Base-by-base conservation (phyloP, 192 early-diverging fungal species). In the Coemansia sp. region DNA sequence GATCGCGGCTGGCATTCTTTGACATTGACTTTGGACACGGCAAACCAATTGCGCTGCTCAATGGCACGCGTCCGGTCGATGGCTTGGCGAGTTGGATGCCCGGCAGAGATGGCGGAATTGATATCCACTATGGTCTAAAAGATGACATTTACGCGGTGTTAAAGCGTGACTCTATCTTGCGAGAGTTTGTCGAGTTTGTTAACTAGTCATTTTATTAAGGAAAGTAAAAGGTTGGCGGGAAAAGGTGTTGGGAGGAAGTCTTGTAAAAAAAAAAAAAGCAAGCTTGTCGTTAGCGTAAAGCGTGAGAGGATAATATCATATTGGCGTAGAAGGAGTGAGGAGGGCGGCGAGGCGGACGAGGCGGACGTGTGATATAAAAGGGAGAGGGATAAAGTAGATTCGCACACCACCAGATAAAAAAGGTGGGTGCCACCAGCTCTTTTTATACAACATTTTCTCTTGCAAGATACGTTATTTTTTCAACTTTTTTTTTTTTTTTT, bases 1-100 rank as follows among this genome's bases (percentile, higher is more conserved):
- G 53, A 8, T 73, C 65, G 9, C 59, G 60, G 3, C 17, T 73
- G 26, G 60, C 65, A 8, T 73, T 63, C 35, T 67, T 52, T 44
- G 41, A 42, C 22, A 42, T 62, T 18, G 65, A 63, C 21, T 63
- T 67, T 67, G 64, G 71, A 0, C 22, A 62, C 11, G 71, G 71
- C 1, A 67, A 44, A 58, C 42, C 42, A 43, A 43, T 43, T 43
- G 42, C 42, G n/a, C 0, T 43, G 0, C 42, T 21, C 42, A 21
- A 9, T 21, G 42, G 42, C 21, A 11, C 42, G 11, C 9, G 0
- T 9, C 17, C 19, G 2, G 17, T 19, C 0, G 42, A 43, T 3
- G 42, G 42, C 19, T 21, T 67, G 55, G 3, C 56, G 2, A 58
- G 40, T 6, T 73, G 65, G 71, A 36, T 67, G 44, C 71, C 65